Evolutionary conservation across 176 grass and related monocot species (phyloP), one percentile per base, ranked within the genome.

Genomic region (Elaeis guineensis): DNA sequence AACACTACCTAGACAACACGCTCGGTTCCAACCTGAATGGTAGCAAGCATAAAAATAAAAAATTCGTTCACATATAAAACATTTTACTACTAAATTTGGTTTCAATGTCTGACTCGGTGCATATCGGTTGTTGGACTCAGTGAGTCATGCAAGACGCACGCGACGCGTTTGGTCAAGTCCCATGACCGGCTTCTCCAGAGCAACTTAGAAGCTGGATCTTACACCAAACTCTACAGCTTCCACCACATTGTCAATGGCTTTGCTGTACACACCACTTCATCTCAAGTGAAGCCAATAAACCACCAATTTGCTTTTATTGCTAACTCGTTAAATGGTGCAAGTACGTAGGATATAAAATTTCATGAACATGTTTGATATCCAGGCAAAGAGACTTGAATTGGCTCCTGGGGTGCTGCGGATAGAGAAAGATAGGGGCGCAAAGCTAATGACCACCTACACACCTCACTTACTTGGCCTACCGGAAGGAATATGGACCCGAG

Each of bases 231-330:
- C 19, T 79, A 73, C 54, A 85, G 87, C 66, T 90, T 82, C 72
- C 82, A 82, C 68, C 75, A 82, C 64, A 57, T 84, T 21, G 16
- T 86, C n/a, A 74, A 74, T 72, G 87, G 87, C 39, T 90, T 90
- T 6, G 87, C 87, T 5, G 23, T 90, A 21, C 87, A 82, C 63
- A 72, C 72, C 15, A 66, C 79, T 15, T 39, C 63, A 17, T 59
- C 67, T 57, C 59, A 79, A 68, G 82, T 78, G 17, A 55, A 51
- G 19, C 23, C 35, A 9, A 44, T 44, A 44, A 44, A 44, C 35
- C 35, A 44, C 35, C 35, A 26, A 26, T 3, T 44, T 44, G 35
- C 35, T 44, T 12, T 0, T 12, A 12, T 2, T 12, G 11, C 14
- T 11, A 44, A 44, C 35, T 44, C 8, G 35, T 44, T 44, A 44